A percentile compares a stretch with the other conserved stretches of the same genome.
Conservation (phyloP, 371 early-diverging fungal genomes). For the Circinella minor region DNA sequence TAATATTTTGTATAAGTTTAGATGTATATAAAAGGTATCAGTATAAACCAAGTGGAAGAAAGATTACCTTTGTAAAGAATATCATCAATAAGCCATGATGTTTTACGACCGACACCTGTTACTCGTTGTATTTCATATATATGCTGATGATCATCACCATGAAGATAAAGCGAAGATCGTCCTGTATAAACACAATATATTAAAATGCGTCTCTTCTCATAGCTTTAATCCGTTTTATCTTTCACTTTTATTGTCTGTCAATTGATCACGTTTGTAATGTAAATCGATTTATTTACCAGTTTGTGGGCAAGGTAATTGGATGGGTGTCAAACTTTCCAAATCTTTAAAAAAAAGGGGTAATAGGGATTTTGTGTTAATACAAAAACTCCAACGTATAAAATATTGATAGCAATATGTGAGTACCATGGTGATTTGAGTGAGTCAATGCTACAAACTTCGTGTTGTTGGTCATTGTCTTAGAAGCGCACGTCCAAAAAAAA, state of each 20-base stretch:
- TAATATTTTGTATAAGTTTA: not conserved
- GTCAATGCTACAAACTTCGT: conserved; percentile 1
- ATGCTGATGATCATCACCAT: not conserved
- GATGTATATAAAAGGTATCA: not conserved
- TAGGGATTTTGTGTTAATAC: not conserved
- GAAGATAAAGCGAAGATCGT: not conserved
- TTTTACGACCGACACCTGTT: conserved; percentile 15
- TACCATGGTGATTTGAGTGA: not conserved
- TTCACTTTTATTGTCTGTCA: not conserved
- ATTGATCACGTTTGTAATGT: not conserved
- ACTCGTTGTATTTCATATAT: conserved; percentile 17
- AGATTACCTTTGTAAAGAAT: conserved; percentile 10
- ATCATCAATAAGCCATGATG: conserved; percentile 18
- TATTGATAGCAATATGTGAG: not conserved
- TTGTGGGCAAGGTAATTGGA: conserved; percentile 16
- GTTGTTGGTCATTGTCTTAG: conserved; percentile 1
- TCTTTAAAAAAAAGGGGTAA: not conserved
- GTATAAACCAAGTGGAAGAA: not conserved
- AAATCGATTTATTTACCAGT: conserved; percentile 6
- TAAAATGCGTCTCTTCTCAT: too few species aligned
- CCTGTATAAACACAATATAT: not conserved
- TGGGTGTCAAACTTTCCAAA: conserved; percentile 2
- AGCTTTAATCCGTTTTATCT: not conserved
- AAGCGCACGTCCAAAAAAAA: not conserved
- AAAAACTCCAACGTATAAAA: not conserved